Evolutionary conservation across 2,329 filamentous ascomycete genomes (phyloP).

Genomic region (Fusarium agapanthi): DNA sequence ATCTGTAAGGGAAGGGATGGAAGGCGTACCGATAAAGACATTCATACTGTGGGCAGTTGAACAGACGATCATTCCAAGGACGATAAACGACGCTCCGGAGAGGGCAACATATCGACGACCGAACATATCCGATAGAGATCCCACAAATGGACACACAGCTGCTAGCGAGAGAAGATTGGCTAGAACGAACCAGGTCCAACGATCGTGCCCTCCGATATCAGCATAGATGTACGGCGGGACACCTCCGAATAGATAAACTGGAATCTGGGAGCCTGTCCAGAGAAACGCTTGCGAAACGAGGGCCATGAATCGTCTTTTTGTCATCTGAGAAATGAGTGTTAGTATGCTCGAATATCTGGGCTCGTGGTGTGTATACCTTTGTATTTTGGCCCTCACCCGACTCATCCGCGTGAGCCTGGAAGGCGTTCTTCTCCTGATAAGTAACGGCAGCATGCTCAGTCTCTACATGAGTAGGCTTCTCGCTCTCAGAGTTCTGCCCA

Average conservation of each 20-base stretch:
- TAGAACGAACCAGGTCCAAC: background rate
- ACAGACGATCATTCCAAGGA: background rate
- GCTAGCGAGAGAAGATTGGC: background rate
- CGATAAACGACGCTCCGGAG: background rate
- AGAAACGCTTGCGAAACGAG: background rate
- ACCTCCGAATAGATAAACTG: background rate
- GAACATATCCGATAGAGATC: background rate
- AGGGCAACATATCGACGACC: background rate
- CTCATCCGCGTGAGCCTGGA: background rate
- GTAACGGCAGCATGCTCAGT: background rate
- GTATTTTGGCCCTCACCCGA: background rate
- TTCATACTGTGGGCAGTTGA: background rate
- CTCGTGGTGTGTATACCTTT: background rate
- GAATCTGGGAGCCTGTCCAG: background rate
- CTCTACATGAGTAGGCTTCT: background rate
- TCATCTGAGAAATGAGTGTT: background rate
- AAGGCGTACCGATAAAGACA: background rate
- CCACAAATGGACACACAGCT: background rate
- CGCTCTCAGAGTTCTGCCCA: background rate
- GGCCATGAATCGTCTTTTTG: background rate
- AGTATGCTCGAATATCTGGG: accelerated
- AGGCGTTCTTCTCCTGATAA: background rate
- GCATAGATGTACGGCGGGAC: background rate
- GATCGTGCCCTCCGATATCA: background rate
- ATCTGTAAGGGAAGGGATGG: accelerated